Base-by-base conservation (phyloP, 2,329 filamentous ascomycete species). In the Aspergillus japonicus region DNA sequence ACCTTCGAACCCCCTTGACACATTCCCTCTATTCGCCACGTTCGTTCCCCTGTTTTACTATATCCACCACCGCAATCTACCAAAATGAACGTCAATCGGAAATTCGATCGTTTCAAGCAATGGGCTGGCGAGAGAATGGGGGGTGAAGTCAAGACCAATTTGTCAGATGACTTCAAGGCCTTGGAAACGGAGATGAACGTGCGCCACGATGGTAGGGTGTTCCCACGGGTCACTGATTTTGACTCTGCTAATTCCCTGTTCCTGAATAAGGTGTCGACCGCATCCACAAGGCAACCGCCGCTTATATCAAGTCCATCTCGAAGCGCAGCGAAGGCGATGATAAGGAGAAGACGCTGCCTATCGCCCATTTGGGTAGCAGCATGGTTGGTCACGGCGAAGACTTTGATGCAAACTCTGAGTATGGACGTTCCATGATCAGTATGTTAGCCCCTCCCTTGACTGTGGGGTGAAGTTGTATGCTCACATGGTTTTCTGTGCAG, bases 81-180 rank as follows among this genome's bases (percentile, higher is more conserved):
- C 71, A 79, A 60, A 35, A 86, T 85, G 83, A 85, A 86, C 69
- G 81, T 88, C 75, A 88, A 87, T 78, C 96, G 96, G 83, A 96
- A 96, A 76, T 87, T 98, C 74, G 94, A 93, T 79, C 89, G 94
- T 73, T 89, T 96, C 82, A 96, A 94, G 82, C 94, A 98, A 89
- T 98, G 94, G 94, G 92, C 93, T 42, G 92, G 92, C 68, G 94
- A 98, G 81, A 91, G 93, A 79, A 96, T 98, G 91, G 94, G 94
- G 69, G 87, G 86, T 66, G 93, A 97, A 78, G 85, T 88, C 78
- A 95, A 92, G 80, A 97, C 94, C 10, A 87, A 83, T 74, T 87
- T 92, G 64, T 90, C 91, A 0, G 92, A 98, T 55, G 90, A 97
- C 71, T 98, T 98, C 84, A 96, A 91, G 79, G 85, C 86, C 61